Conservation (phyloP, 2,329 filamentous ascomycete species). For the Diatrype stigma region DNA sequence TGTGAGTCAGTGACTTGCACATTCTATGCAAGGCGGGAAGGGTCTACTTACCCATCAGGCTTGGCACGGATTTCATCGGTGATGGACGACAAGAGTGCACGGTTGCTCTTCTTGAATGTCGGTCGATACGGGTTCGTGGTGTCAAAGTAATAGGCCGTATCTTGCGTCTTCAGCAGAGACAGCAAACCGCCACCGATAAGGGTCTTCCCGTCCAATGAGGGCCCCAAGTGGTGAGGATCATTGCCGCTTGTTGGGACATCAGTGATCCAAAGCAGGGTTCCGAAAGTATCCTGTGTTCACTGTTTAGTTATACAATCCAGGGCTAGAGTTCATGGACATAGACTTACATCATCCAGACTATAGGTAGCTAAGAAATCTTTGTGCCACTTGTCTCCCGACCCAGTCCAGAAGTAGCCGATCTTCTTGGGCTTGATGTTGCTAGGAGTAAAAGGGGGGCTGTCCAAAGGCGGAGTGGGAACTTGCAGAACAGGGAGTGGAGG, state of each 20-base stretch:
- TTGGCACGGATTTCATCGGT: slow-evolving; percentile 61
- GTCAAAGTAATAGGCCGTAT: slow-evolving; percentile 61
- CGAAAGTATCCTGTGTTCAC: slow-evolving; percentile 49
- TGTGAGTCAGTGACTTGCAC: background rate
- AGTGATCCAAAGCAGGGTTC: slow-evolving; percentile 52
- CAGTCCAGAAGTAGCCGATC: slow-evolving; percentile 63
- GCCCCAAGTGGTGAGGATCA: slow-evolving; percentile 55
- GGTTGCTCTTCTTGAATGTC: slow-evolving; percentile 56
- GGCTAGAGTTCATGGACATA: background rate
- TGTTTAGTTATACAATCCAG: too few relatives aligned
- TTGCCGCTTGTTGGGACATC: slow-evolving; percentile 58
- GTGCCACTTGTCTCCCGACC: slow-evolving; percentile 55
- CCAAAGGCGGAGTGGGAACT: slow-evolving; percentile 53
- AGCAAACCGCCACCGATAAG: slow-evolving; percentile 54
- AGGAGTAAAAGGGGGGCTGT: slow-evolving; percentile 46
- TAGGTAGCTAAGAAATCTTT: slow-evolving; percentile 56
- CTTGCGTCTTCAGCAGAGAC: slow-evolving; percentile 56
- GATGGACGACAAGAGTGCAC: slow-evolving; percentile 55
- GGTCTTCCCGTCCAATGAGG: slow-evolving; percentile 52
- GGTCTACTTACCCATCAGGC: slow-evolving; percentile 44
- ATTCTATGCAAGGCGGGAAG: background rate
- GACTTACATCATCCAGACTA: slow-evolving; percentile 52
- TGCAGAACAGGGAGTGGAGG: slow-evolving; percentile 56
- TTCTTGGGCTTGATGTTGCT: slow-evolving; percentile 60
- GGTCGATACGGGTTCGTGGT: slow-evolving; percentile 54